Conservation (phyloP, 176 grass and related monocot species). For the Tillandsia fasciculata region DNA sequence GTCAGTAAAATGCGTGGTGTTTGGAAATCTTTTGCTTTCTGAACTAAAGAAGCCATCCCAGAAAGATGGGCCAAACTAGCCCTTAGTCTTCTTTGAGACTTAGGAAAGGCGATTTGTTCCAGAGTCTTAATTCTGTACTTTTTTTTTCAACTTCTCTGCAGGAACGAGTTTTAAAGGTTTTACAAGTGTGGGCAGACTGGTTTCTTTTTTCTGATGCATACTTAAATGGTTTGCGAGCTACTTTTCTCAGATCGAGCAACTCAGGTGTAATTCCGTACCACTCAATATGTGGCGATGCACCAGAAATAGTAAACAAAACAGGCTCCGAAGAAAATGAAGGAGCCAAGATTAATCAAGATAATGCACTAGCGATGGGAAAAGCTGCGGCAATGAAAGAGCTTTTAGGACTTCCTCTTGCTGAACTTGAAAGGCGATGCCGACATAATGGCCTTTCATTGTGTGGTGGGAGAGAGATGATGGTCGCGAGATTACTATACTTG, state of each 20-base stretch:
- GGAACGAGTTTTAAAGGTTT: slow-evolving; percentile 93
- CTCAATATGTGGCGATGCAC: slow-evolving; percentile 80
- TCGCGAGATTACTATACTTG: slow-evolving; percentile 80
- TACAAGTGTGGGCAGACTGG: slow-evolving; percentile 99
- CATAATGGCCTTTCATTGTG: slow-evolving; percentile 87
- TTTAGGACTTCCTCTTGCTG: slow-evolving; percentile 73
- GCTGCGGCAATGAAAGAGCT: slow-evolving; percentile 66
- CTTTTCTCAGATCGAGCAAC: slow-evolving; percentile 81
- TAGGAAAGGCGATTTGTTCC: slow-evolving; percentile 4
- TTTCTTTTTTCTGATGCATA: slow-evolving; percentile 99
- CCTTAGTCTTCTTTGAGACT: slow-evolving; percentile 15
- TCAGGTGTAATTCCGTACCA: slow-evolving; percentile 70
- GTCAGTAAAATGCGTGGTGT: too few species aligned
- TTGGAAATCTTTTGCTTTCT: too few species aligned
- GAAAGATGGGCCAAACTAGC: too few species aligned
- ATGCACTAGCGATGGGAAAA: slow-evolving; percentile 72
- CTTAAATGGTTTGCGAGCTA: slow-evolving; percentile 75
- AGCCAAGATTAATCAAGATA: slow-evolving; percentile 80
- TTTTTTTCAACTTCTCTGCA: slow-evolving; percentile 35
- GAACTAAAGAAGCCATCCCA: too few species aligned
- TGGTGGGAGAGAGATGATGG: slow-evolving; percentile 95
- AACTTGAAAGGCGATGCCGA: slow-evolving; percentile 88
- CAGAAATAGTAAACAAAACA: slow-evolving; percentile 83
- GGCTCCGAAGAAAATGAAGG: slow-evolving; percentile 47
- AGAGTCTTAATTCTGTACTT: background rate